Evolutionary conservation across 257 asterid genomes (phyloP).

Genomic region (Voacanga thouarsii): DNA sequence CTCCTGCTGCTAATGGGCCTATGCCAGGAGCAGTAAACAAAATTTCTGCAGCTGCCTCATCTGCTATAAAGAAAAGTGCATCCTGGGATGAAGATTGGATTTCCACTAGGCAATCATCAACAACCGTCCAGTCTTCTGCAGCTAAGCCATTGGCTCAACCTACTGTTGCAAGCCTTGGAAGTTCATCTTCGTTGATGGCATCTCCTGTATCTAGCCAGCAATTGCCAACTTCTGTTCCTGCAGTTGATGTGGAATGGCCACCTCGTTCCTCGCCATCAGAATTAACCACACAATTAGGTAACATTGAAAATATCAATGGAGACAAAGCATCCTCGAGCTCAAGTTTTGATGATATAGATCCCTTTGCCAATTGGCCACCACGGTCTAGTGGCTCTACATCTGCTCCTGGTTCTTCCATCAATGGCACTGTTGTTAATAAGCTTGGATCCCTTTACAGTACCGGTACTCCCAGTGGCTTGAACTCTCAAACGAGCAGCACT

Average conservation of each 20-base stretch:
- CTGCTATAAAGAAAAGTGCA: constrained; percentile 51
- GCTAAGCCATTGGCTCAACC: constrained; percentile 47
- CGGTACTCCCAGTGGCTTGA: constrained; percentile 41
- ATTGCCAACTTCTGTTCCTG: constrained; percentile 63
- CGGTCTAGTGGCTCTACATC: constrained; percentile 48
- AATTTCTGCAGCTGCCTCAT: constrained; percentile 37
- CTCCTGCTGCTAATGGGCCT: constrained; percentile 36
- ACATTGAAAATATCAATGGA: constrained; percentile 32
- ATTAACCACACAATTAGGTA: constrained; percentile 34
- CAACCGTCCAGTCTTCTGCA: constrained; percentile 35
- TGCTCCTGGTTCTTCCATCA: constrained; percentile 42
- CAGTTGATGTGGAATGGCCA: constrained; percentile 98
- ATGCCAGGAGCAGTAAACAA: constrained; percentile 51
- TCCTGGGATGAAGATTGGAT: constrained; percentile 99
- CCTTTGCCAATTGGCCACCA: constrained; percentile 97
- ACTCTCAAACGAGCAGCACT: constrained; percentile 37
- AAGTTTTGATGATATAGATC: constrained; percentile 65
- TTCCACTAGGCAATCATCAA: constrained; percentile 56
- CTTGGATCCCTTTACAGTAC: constrained; percentile 31
- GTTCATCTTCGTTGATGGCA: constrained; percentile 31
- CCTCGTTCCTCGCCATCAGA: constrained; percentile 51
- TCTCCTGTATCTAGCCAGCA: constrained; percentile 52
- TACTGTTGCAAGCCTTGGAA: constrained; percentile 32
- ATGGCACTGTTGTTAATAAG: constrained; percentile 37
- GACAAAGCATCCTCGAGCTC: constrained; percentile 41